A percentile compares a stretch with the other conserved stretches of the same genome.
These are phyloP conservation scores for Plasmodium knowlesi DNA, from an alignment of 169 alveolate genomes.

Conservation along the genomic window DNA sequence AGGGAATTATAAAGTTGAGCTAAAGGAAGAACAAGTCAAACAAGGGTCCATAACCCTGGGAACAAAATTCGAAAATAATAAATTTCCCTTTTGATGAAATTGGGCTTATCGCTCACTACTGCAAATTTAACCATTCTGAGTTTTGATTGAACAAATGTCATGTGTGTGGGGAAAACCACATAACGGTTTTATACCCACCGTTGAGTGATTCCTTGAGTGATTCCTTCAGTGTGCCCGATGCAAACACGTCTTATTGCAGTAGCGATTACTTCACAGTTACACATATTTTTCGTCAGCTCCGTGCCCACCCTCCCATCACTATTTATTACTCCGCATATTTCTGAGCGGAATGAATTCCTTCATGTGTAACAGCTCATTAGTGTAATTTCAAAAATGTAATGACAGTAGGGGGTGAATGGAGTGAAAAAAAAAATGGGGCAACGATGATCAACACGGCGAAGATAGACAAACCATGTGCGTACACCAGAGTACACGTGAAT, in stretches of 20 bases:
- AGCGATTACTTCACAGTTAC: neutral
- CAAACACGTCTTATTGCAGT: neutral
- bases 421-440: neutral
- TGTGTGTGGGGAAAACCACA: neutral
- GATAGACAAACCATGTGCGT: neutral
- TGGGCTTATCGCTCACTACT: neutral
- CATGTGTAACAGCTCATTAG: neutral
- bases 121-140: neutral
- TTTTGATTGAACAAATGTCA: neutral
- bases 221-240: neutral
- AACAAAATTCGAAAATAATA: conserved; percentile 45
- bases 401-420: neutral
- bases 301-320: neutral
- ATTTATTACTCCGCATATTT: neutral
- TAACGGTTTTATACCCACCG: neutral
- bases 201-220: neutral
- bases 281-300: neutral
- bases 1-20: conserved; percentile 66
- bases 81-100: conserved; percentile 11
- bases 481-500: neutral
- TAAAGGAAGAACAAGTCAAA: conserved; percentile 59
- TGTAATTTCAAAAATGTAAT: neutral
- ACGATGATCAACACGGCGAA: neutral
- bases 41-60: conserved; percentile 62
- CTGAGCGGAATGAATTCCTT: neutral